A percentile compares a stretch with the other conserved stretches of the same genome.
Evolutionary conservation across 768 basidiomycete species (phyloP).

Genomic region (Tephrocybe sp.): DNA sequence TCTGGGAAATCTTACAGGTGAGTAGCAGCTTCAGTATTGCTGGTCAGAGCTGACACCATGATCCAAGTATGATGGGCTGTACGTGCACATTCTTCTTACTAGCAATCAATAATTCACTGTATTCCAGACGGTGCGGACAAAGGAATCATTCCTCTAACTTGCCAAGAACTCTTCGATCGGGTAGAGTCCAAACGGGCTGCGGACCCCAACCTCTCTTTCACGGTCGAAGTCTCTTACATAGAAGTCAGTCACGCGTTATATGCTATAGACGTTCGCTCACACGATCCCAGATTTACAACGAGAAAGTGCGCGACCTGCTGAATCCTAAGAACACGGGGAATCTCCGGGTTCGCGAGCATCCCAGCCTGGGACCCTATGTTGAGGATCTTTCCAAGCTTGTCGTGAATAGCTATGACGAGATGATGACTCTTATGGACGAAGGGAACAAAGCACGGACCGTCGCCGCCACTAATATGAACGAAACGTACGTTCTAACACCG

Average conservation of each 20-base stretch:
- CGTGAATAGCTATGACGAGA: constrained; percentile 89
- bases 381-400: constrained; percentile 94
- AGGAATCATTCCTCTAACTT: constrained; percentile 96
- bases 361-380: constrained; percentile 95
- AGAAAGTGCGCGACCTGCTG: constrained; percentile 95
- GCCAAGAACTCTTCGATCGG: constrained; percentile 87
- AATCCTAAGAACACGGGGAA: constrained; percentile 98
- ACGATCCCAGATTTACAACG: constrained; percentile 82
- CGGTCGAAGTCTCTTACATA: constrained; percentile 98
- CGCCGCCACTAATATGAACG: constrained; percentile 99
- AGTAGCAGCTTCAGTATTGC: constrained; percentile 22
- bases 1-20: constrained; percentile 93
- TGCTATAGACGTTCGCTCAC: constrained; percentile 1
- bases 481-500: constrained; percentile 60
- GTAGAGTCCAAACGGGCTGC: constrained; percentile 61
- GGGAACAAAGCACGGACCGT: constrained; percentile 99
- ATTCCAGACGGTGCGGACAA: constrained; percentile 88
- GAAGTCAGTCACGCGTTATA: constrained; percentile 52
- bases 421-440: constrained; percentile 99
- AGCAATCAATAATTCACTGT: not conserved
- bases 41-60: constrained; percentile 8
- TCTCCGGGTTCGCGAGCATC: constrained; percentile 95
- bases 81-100: constrained; percentile 33
- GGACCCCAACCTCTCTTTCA: constrained; percentile 75
- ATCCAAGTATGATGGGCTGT: constrained; percentile 92